Evolutionary conservation across 768 basidiomycete species (phyloP).

Genomic region (Tricholoma flavovirens): DNA sequence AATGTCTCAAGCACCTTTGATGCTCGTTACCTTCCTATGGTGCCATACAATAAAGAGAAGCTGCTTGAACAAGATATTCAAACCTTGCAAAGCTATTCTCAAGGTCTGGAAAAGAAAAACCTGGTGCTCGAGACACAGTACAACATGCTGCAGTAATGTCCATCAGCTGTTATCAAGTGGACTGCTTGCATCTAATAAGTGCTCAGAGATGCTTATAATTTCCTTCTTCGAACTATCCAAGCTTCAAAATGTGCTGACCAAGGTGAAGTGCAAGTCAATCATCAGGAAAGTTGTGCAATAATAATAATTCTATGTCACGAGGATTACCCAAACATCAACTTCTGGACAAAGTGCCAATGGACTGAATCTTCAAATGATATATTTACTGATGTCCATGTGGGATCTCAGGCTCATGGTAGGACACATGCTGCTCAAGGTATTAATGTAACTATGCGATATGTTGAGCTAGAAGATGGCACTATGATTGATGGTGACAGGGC

Average conservation of each 20-base stretch:
- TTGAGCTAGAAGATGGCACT: conserved; percentile 8
- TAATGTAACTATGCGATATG: conserved; percentile 7
- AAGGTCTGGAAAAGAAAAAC: not conserved
- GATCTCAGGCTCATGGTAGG: not conserved
- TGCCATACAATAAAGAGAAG: not conserved
- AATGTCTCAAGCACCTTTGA: not conserved
- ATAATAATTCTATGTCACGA: conserved; percentile 1
- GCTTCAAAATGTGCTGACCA: not conserved
- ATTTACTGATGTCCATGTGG: not conserved
- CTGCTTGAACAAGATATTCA: not conserved
- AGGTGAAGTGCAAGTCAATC: not conserved
- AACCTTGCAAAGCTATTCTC: not conserved
- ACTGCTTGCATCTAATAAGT: not conserved
- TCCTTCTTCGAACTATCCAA: not conserved
- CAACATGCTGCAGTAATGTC: not conserved
- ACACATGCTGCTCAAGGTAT: conserved; percentile 2
- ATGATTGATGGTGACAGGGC: conserved; percentile 1
- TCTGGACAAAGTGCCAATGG: conserved; percentile 8
- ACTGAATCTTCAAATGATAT: not conserved
- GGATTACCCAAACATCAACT: conserved; percentile 9
- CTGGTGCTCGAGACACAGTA: not conserved
- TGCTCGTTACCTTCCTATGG: not conserved
- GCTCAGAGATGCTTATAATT: not conserved
- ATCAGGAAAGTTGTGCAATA: not conserved
- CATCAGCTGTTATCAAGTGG: not conserved